Percentiles rank a stretch among this genome's conserved stretches.
Conservation (phyloP, 2,329 filamentous ascomycete species). For the Tothia fuscella region DNA sequence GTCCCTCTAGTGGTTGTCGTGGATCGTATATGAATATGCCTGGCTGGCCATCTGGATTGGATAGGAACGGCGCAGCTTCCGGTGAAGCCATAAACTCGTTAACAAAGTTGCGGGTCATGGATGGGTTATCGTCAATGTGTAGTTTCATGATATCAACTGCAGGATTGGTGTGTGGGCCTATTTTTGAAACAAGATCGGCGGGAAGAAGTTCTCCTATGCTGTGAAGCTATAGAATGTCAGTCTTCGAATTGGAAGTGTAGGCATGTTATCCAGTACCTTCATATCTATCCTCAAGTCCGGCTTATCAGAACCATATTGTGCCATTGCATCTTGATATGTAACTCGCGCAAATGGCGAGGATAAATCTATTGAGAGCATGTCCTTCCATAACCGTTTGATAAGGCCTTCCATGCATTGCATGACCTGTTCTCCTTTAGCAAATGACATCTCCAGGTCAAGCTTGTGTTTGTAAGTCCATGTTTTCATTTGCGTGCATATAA, state of each 20-base stretch:
- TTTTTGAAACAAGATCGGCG: conserved; percentile 57
- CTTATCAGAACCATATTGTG: conserved; percentile 76
- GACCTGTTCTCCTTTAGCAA: conserved; percentile 59
- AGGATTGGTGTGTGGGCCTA: conserved; percentile 56
- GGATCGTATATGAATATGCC: conserved; percentile 67
- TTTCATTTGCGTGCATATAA: neutral
- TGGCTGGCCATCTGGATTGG: conserved; percentile 66
- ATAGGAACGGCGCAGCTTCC: conserved; percentile 43
- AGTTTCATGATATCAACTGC: conserved; percentile 66
- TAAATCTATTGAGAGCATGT: conserved; percentile 33
- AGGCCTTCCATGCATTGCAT: conserved; percentile 47
- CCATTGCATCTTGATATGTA: conserved; percentile 68
- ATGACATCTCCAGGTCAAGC: conserved; percentile 91
- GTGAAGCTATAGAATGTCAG: conserved; percentile 41
- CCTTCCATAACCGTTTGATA: conserved; percentile 43
- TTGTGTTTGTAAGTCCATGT: too few species aligned
- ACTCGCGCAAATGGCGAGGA: conserved; percentile 43
- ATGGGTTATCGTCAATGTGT: conserved; percentile 40
- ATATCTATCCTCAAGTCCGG: conserved; percentile 72
- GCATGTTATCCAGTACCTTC: conserved; percentile 31
- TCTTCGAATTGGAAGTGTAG: conserved; percentile 15
- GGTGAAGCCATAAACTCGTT: conserved; percentile 58
- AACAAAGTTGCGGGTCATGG: conserved; percentile 50
- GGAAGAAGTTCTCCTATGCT: conserved; percentile 53
- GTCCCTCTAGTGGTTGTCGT: conserved; percentile 60